These are phyloP conservation scores for Fragosphaeria purpurea DNA, from an alignment of 2,329 filamentous ascomycete genomes.

Conservation along the genomic window DNA sequence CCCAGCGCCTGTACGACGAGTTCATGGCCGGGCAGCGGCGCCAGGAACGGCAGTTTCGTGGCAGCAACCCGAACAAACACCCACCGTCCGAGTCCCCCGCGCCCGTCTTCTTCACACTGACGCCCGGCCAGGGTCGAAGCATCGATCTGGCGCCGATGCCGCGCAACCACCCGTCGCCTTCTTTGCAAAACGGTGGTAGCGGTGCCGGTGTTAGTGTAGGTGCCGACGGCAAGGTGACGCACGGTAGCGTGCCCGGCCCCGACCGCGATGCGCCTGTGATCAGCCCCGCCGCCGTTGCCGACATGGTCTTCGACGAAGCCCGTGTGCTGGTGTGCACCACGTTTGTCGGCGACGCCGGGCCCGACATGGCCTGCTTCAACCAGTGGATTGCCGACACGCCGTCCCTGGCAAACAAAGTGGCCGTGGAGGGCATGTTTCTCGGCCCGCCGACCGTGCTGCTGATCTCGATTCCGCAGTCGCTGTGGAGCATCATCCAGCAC, in stretches of 20 bases:
- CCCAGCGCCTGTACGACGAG: slow-evolving; percentile 48
- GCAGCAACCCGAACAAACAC: slow-evolving; percentile 21
- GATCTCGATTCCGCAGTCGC: slow-evolving; percentile 53
- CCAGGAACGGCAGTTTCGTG: slow-evolving; percentile 30
- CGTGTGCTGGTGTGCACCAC: slow-evolving; percentile 58
- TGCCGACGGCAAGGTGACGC: slow-evolving; percentile 11
- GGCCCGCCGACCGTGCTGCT: slow-evolving; percentile 56
- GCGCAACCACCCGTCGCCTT: slow-evolving; percentile 20
- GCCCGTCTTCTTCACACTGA: slow-evolving; percentile 47
- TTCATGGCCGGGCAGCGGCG: slow-evolving; percentile 34
- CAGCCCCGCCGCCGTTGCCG: slow-evolving; percentile 37
- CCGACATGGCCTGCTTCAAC: slow-evolving; percentile 56
- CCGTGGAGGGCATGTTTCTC: slow-evolving; percentile 58
- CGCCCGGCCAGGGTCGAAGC: slow-evolving; percentile 41
- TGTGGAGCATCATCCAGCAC: slow-evolving; percentile 56
- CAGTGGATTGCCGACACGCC: slow-evolving; percentile 55
- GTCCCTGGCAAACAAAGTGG: slow-evolving; percentile 45
- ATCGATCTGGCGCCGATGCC: slow-evolving; percentile 42
- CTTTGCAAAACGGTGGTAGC: slow-evolving; percentile 7
- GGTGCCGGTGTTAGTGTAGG: no score
- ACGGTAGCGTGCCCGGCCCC: slow-evolving; percentile 2
- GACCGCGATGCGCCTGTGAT: slow-evolving; percentile 32
- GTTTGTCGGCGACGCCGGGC: slow-evolving; percentile 54
- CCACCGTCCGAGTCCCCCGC: slow-evolving; percentile 16
- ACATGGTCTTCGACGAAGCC: slow-evolving; percentile 51